Percentiles rank a stretch among this genome's conserved stretches.
Conservation (phyloP, 176 grass and related monocot genomes). For the Bonia amplexicaulis region DNA sequence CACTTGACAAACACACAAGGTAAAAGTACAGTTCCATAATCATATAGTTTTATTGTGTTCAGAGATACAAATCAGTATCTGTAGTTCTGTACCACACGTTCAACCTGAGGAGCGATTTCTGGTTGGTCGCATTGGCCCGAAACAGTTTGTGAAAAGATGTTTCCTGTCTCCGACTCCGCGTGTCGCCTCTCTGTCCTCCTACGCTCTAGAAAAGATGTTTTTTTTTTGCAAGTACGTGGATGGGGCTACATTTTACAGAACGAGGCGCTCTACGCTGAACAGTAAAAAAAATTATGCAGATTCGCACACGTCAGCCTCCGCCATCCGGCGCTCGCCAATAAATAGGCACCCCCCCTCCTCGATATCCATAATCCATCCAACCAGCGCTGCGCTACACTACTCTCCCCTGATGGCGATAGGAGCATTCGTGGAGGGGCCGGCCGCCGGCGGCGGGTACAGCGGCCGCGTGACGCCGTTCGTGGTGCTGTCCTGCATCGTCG, state of each 20-base stretch:
- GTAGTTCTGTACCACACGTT: constrained; percentile 61
- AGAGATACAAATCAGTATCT: constrained; percentile 64
- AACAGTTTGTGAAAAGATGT: too few relatives aligned
- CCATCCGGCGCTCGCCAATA: background rate
- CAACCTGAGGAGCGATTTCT: constrained; percentile 60
- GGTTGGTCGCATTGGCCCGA: constrained; percentile 71
- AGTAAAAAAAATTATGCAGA: too few relatives aligned
- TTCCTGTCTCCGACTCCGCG: too few relatives aligned
- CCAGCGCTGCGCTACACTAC: background rate
- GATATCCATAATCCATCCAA: background rate
- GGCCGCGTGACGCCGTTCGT: constrained; percentile 64
- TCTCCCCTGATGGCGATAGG: constrained; percentile 37
- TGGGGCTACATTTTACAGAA: too few relatives aligned
- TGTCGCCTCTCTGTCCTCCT: too few relatives aligned
- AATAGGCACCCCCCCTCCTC: background rate
- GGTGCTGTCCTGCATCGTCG: constrained; percentile 60
- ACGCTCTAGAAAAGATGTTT: too few relatives aligned
- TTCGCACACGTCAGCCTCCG: background rate
- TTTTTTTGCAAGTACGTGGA: too few relatives aligned
- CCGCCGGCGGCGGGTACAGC: constrained; percentile 22
- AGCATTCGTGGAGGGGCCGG: constrained; percentile 14
- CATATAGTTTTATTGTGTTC: background rate
- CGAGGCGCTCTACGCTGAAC: too few relatives aligned
- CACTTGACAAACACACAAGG: constrained; percentile 72
- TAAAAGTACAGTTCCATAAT: constrained; percentile 4